These are phyloP conservation scores for Cantharellus anzutake DNA, from an alignment of 768 basidiomycete species.

Conservation along the genomic window DNA sequence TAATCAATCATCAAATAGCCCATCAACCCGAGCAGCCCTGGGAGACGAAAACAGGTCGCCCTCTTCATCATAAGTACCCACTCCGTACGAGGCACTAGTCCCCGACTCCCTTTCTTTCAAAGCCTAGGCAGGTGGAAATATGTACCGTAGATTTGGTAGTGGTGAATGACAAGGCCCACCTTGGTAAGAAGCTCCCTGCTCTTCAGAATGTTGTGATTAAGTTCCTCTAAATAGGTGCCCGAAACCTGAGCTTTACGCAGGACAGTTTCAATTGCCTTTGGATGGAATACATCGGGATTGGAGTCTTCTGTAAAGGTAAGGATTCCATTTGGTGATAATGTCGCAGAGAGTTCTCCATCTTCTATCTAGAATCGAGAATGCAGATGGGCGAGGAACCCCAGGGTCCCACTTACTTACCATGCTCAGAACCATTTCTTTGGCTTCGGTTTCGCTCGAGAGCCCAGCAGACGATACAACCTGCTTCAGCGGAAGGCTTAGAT, in stretches of 20 bases:
- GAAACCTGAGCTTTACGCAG: conserved; percentile 39
- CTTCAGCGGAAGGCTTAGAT: conserved; percentile 51
- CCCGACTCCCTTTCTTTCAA: background rate
- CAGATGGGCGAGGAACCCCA: background rate
- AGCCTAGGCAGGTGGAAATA: background rate
- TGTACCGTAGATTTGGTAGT: background rate
- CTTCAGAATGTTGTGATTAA: conserved; percentile 38
- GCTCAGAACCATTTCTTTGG: conserved; percentile 29
- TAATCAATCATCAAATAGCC: background rate
- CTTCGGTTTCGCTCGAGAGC: conserved; percentile 21
- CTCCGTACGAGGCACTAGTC: background rate
- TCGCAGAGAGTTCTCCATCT: conserved; percentile 45
- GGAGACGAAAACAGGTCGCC: background rate
- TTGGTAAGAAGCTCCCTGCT: conserved; percentile 59
- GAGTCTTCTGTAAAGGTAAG: conserved; percentile 55
- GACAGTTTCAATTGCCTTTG: conserved; percentile 39
- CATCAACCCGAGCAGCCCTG: background rate
- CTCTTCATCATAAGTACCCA: background rate
- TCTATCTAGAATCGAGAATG: conserved; percentile 34
- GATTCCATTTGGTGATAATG: conserved; percentile 44
- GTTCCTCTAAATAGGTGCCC: conserved; percentile 23
- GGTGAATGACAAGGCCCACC: conserved; percentile 19
- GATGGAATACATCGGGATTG: conserved; percentile 23
- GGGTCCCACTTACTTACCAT: conserved; percentile 35
- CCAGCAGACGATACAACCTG: conserved; percentile 41